Base-by-base conservation (phyloP, 2,329 filamentous ascomycete genomes). In the Helminthosporium solani region DNA sequence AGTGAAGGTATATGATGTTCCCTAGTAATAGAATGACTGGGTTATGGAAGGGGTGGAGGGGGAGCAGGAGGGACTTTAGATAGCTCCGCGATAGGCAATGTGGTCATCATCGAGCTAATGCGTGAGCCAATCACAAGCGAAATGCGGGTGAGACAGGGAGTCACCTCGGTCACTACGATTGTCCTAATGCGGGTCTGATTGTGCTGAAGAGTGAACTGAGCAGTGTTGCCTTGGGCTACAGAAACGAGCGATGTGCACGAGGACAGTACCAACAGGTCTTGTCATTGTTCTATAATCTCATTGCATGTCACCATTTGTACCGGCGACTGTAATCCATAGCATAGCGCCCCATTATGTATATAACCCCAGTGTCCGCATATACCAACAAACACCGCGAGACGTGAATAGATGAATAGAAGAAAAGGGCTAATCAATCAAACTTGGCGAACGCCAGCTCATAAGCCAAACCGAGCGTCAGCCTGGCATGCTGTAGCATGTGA, bases 401-500 rank as follows among this genome's bases (percentile, higher is more conserved):
- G 14, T 25, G 9, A 25, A 25, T 9, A 38, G 14, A 38, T 25
- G 19, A 18, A 38, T 23, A 23, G 11, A 21, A 14, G 21, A 23
- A 25, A 9, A 25, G 23, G 12, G 6, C 21, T 5, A 14, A 35
- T 11, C 56, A 67, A 46, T 79, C 73, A 57, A 91, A 88, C 49
- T 87, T 77, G 16, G 88, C 83, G 73, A 88, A 88, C 8, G 85
- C 89, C 50, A 95, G 79, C 74, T 96, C 90, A 61, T 91, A 92
- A 3, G 85, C 88, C 57, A 95, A 79, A 4, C 86, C 88, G 25
- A 95, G 76, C 1, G 89, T 94, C 78, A 96, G 80, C 67, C 84
- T 86, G 18, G 88, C 89, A 71, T 96, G 90, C 74, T 96, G 85
- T 27, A 94, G 78, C 90, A 96, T 95, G 70, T 96, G 90, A 66